These are phyloP conservation scores for Limonium bicolor DNA, from an alignment of 148 eudicot species.

Conservation along the genomic window DNA sequence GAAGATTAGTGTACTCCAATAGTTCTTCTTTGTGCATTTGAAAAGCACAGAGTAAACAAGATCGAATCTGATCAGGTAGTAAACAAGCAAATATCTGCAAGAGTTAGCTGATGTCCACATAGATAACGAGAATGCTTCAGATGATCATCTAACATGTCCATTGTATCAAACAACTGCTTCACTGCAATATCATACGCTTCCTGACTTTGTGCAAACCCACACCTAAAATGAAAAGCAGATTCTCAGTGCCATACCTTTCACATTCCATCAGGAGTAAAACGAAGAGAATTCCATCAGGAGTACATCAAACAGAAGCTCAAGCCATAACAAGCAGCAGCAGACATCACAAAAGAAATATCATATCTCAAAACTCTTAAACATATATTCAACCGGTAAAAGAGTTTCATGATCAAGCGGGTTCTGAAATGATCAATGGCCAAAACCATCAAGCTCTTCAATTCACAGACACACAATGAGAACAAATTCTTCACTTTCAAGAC, in stretches of 20 bases:
- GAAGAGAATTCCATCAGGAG: no score
- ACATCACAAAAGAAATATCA: no score
- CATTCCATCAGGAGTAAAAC: no score
- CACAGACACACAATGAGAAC: not conserved
- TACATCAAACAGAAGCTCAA: no score
- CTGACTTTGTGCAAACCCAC: slow-evolving; percentile 98
- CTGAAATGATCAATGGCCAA: no score
- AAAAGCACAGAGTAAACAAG: slow-evolving; percentile 82
- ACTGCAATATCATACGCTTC: slow-evolving; percentile 78
- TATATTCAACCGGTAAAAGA: no score
- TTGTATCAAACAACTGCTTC: slow-evolving; percentile 44
- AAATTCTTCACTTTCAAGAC: not conserved
- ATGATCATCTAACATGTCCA: slow-evolving; percentile 66
- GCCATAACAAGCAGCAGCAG: no score
- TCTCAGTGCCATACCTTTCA: no score
- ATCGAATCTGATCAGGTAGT: slow-evolving; percentile 90
- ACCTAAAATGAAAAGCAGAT: slow-evolving; percentile 31
- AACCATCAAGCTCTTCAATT: no score
- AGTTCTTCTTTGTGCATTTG: slow-evolving; percentile 94
- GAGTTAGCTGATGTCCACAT: slow-evolving; percentile 71
- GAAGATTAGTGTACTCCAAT: slow-evolving; percentile 70
- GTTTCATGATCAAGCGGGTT: no score
- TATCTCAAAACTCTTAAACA: no score
- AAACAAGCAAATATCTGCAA: slow-evolving; percentile 83
- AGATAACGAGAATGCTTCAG: slow-evolving; percentile 51